A percentile compares a stretch with the other conserved stretches of the same genome.
Evolutionary conservation across 2,329 filamentous ascomycete species (phyloP).

Genomic region (Ophiosphaerella korrae): DNA sequence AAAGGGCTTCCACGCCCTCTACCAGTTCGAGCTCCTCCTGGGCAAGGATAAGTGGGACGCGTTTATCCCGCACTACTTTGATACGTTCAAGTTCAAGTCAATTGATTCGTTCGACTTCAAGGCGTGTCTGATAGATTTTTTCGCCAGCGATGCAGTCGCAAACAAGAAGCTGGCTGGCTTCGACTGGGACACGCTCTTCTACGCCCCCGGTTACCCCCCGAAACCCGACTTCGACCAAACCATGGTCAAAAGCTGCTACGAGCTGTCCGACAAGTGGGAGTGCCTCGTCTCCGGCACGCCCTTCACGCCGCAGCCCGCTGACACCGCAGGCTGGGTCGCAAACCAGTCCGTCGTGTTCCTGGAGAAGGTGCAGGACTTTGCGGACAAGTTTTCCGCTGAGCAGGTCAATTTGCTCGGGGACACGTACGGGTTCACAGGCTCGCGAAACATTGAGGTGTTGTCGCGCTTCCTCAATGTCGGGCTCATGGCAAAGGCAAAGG

Average conservation of each 20-base stretch:
- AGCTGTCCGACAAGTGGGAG: constrained; percentile 82
- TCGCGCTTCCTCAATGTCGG: constrained; percentile 80
- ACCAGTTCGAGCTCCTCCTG: constrained; percentile 83
- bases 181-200: constrained; percentile 91
- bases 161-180: constrained; percentile 70
- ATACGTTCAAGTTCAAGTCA: constrained; percentile 80
- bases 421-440: constrained; percentile 70
- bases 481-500: constrained; percentile 72
- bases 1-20: constrained; percentile 94
- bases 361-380: constrained; percentile 73
- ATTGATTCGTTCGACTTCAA: constrained; percentile 96
- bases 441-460: constrained; percentile 84
- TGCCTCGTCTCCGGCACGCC: constrained; percentile 46
- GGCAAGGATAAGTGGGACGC: constrained; percentile 88
- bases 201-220: constrained; percentile 82
- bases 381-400: constrained; percentile 65
- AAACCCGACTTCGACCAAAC: constrained; percentile 92
- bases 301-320: constrained; percentile 67
- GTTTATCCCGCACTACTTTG: constrained; percentile 96
- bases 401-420: constrained; percentile 74
- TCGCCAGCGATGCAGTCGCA: constrained; percentile 67
- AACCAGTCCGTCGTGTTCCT: constrained; percentile 94
- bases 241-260: constrained; percentile 83
- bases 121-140: constrained; percentile 83
- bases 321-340: constrained; percentile 76